phyloP scores from a whole-genome alignment of 2,329 filamentous ascomycete species.

The Pseudogymnoascus sp. region DNA sequence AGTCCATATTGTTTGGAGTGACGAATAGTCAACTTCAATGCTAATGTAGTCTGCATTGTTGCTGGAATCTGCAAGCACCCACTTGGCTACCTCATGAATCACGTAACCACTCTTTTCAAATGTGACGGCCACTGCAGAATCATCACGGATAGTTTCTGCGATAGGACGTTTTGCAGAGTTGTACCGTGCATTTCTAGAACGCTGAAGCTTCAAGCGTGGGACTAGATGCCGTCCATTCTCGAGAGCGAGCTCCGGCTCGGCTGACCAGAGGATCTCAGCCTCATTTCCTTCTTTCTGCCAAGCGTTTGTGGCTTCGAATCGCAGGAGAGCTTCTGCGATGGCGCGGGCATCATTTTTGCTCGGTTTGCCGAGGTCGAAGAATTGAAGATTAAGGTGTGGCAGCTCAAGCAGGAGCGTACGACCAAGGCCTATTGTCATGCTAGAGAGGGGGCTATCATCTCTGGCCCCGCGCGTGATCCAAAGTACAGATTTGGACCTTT shows the following conservation, averaged over 20 bases:
- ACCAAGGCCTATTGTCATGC: conserved; percentile 15
- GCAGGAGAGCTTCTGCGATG: conserved; percentile 15
- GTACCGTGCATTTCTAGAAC: conserved; percentile 12
- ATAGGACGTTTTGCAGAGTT: conserved; percentile 16
- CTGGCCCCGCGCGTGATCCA: conserved; percentile 17
- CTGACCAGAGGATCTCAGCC: conserved; percentile 13
- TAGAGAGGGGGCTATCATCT: conserved; percentile 15
- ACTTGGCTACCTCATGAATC: background rate
- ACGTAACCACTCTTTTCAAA: conserved; percentile 14
- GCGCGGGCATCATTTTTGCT: background rate
- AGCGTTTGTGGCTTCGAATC: background rate
- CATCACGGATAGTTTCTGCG: conserved; percentile 9
- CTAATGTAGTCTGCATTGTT: background rate
- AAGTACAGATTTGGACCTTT: conserved; percentile 12
- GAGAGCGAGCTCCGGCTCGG: conserved; percentile 17
- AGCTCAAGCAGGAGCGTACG: conserved; percentile 13
- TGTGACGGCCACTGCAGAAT: conserved; percentile 15
- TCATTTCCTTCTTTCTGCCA: background rate
- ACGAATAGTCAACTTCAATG: background rate
- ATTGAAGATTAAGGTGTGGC: conserved; percentile 14
- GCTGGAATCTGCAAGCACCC: background rate
- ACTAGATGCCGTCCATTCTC: conserved; percentile 12
- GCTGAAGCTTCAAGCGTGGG: conserved; percentile 15
- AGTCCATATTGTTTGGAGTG: background rate
- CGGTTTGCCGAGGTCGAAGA: conserved; percentile 15